Percentiles rank a stretch among this genome's conserved stretches.
Evolutionary conservation across 768 basidiomycete species (phyloP).

Genomic region (Leucocoprinus birnbaumii): DNA sequence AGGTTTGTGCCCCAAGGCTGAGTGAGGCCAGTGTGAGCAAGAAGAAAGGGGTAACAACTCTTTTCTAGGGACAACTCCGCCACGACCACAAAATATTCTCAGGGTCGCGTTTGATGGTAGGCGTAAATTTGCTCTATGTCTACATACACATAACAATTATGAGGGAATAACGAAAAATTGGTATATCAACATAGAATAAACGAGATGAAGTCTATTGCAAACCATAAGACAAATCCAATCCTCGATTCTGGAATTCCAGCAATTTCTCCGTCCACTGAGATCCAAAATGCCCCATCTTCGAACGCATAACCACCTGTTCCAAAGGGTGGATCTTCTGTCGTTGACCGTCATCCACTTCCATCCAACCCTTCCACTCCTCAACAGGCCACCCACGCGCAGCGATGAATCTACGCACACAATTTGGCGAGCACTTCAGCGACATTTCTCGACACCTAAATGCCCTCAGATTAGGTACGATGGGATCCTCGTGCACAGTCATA

Average conservation of each 20-base stretch:
- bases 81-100: neutral
- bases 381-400: slow-evolving; percentile 1
- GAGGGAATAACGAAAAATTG: neutral
- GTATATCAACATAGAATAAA: neutral
- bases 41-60: slow-evolving; percentile 1
- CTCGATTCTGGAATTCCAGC: neutral
- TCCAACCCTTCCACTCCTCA: neutral
- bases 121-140: too few relatives aligned
- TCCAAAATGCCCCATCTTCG: neutral
- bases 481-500: neutral
- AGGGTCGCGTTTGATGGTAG: slow-evolving; percentile 4
- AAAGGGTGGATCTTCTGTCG: neutral
- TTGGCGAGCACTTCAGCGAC: neutral
- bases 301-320: neutral
- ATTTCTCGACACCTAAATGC: neutral
- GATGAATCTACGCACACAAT: neutral
- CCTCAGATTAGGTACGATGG: neutral
- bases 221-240: slow-evolving; percentile 1
- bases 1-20: neutral
- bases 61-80: neutral
- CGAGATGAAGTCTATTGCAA: neutral
- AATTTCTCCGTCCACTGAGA: neutral
- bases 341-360: neutral
- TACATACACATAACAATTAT: neutral
- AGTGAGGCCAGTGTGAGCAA: neutral